Conservation (phyloP, 331 rosid genomes). For the Ulmus americana region DNA sequence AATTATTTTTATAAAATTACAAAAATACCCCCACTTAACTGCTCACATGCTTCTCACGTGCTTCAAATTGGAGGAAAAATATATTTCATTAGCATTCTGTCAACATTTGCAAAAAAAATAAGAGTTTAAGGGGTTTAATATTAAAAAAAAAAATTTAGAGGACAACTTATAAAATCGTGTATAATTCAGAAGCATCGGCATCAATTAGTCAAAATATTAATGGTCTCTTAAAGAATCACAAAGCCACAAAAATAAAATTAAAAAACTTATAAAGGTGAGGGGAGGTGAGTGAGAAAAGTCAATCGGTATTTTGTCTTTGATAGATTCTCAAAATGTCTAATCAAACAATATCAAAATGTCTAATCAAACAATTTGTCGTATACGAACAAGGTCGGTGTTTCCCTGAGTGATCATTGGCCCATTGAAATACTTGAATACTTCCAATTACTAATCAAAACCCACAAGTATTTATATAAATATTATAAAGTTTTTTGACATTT, state of each 20-base stretch:
- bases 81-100: too few species aligned
- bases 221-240: constrained; percentile 26
- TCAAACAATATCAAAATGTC: constrained; percentile 62
- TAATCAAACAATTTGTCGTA: constrained; percentile 37
- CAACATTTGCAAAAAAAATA: too few species aligned
- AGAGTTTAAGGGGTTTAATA: too few species aligned
- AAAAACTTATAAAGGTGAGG: constrained; percentile 9
- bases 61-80: too few species aligned
- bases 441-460: constrained; percentile 28
- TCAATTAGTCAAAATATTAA: too few species aligned
- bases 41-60: too few species aligned
- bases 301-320: constrained; percentile 16
- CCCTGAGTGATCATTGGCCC: constrained; percentile 38
- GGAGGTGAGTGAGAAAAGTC: constrained; percentile 17
- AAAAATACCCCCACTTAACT: too few species aligned
- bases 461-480: constrained; percentile 7
- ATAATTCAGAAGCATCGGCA: too few species aligned
- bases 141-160: too few species aligned
- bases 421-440: constrained; percentile 21
- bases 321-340: constrained; percentile 80
- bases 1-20: too few species aligned
- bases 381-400: constrained; percentile 41
- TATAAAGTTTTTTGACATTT: too few species aligned
- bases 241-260: background rate
- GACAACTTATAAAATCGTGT: too few species aligned